Evolutionary conservation across 139 green algal species (phyloP).

Genomic region (Monoraphidium neglectum): DNA sequence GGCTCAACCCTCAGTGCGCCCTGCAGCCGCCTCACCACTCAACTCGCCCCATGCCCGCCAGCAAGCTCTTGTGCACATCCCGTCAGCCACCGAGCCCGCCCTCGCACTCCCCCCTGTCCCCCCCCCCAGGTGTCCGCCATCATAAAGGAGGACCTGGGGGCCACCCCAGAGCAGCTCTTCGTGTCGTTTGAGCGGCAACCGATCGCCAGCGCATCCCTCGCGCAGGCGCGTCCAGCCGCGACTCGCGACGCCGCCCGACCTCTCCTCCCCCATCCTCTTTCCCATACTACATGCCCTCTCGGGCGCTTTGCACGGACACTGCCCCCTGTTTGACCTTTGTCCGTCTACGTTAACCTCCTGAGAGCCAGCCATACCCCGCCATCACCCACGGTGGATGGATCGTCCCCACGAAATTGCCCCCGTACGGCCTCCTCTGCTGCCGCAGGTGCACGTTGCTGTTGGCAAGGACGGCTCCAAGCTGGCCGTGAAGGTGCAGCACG

Average conservation of each 20-base stretch:
- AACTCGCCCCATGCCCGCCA: no score
- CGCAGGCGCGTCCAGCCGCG: constrained; percentile 55
- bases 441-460: constrained; percentile 80
- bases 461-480: constrained; percentile 69
- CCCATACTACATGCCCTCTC: not conserved
- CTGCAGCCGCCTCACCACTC: no score
- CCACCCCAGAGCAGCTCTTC: constrained; percentile 65
- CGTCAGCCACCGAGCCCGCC: constrained; percentile 4
- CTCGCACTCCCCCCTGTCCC: not conserved
- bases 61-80: no score
- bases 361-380: no score
- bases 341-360: no score
- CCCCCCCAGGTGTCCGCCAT: constrained; percentile 24
- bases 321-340: not conserved
- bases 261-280: no score
- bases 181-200: constrained; percentile 58
- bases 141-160: constrained; percentile 59
- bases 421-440: not conserved
- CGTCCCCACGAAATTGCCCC: no score
- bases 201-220: constrained; percentile 82
- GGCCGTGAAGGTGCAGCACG: constrained; percentile 91
- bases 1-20: no score
- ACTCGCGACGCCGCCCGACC: not conserved
- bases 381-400: no score
- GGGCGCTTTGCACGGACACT: not conserved